Percentiles rank a stretch among this genome's conserved stretches.
Evolutionary conservation across 225 moss, liverwort and hornwort species (phyloP).

Genomic region (Sphagnum contortum): DNA sequence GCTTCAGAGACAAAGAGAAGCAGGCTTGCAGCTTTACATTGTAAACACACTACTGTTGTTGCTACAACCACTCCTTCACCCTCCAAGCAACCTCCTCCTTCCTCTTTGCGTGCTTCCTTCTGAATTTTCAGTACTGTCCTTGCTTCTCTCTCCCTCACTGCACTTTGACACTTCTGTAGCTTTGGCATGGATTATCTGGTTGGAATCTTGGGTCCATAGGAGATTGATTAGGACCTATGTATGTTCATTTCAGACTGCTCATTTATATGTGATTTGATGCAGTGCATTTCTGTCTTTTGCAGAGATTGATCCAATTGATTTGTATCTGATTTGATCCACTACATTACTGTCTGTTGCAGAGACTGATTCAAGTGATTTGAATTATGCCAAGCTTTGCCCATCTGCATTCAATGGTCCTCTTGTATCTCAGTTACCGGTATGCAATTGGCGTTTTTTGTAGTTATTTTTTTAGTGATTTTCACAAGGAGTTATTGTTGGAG

Average conservation of each 20-base stretch:
- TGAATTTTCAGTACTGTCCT: not conserved
- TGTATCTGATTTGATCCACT: too few relatives aligned
- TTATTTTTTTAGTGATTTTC: too few relatives aligned
- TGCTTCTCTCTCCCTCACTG: too few relatives aligned
- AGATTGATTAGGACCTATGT: too few relatives aligned
- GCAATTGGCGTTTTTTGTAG: too few relatives aligned
- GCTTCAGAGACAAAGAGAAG: constrained; percentile 21
- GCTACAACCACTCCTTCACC: not conserved
- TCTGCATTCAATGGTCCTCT: constrained; percentile 49
- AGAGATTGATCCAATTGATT: constrained; percentile 6
- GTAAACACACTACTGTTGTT: constrained; percentile 6
- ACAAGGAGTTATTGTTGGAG: too few relatives aligned
- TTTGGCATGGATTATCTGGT: too few relatives aligned
- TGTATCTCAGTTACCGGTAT: constrained; percentile 30
- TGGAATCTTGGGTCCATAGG: too few relatives aligned
- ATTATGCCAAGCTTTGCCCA: constrained; percentile 38
- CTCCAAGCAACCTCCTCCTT: not conserved
- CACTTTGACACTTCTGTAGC: too few relatives aligned
- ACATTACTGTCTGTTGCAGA: not conserved
- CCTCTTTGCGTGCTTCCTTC: not conserved
- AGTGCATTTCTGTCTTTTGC: not conserved
- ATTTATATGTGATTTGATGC: not conserved
- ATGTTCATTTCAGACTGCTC: too few relatives aligned
- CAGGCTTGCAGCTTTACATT: constrained; percentile 26
- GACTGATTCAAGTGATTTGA: constrained; percentile 14